A percentile compares a stretch with the other conserved stretches of the same genome.
These are phyloP conservation scores for Diplodia corticola DNA, from an alignment of 2,329 filamentous ascomycete genomes.

Conservation along the genomic window DNA sequence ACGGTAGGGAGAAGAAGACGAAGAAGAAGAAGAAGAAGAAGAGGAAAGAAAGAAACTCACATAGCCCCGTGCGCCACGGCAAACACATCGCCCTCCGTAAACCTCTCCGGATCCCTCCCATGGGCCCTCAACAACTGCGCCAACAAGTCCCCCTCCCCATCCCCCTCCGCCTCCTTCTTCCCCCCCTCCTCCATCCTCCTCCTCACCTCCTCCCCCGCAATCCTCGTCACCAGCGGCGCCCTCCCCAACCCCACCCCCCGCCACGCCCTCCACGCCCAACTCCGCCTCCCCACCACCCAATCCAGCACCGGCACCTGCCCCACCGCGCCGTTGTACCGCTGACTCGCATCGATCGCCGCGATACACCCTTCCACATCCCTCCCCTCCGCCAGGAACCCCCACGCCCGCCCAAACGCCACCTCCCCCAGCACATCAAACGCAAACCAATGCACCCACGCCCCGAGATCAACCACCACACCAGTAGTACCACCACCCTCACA, in stretches of 20 bases:
- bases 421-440: constrained; percentile 31
- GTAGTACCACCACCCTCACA: background rate
- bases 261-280: background rate
- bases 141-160: constrained; percentile 3
- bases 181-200: background rate
- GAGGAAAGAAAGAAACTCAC: background rate
- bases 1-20: too few species aligned
- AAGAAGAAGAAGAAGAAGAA: too few species aligned
- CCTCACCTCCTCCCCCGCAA: constrained; percentile 11
- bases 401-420: constrained; percentile 24
- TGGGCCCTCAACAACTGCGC: constrained; percentile 14
- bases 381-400: constrained; percentile 26
- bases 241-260: background rate
- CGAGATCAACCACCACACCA: constrained; percentile 34
- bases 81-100: constrained; percentile 12
- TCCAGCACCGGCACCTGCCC: constrained; percentile 23
- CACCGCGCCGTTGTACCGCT: constrained; percentile 34
- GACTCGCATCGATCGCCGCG: constrained; percentile 24
- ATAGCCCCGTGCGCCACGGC: constrained; percentile 17
- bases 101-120: background rate
- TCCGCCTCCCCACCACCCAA: background rate
- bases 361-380: constrained; percentile 26
- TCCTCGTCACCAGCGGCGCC: constrained; percentile 13
- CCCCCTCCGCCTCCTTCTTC: background rate
- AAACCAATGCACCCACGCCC: constrained; percentile 40